Evolutionary conservation across 2,329 filamentous ascomycete species (phyloP), one percentile per base, ranked within the genome.

Genomic region (Penicillium palitans): DNA sequence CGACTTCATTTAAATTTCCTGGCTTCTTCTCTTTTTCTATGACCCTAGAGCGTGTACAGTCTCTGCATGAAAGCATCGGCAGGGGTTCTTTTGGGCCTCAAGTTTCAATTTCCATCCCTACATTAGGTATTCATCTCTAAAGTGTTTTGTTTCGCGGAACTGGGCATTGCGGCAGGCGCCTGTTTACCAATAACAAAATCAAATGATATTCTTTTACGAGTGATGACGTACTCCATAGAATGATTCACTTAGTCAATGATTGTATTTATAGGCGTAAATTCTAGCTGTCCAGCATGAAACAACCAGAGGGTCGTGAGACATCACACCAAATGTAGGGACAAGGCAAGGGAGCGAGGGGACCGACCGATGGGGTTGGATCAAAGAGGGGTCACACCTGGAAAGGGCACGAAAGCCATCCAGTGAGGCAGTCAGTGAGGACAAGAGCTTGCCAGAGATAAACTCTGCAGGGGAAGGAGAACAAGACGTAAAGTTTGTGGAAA

Each of bases 41-140:
- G 47, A 60, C 53, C 59, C 57, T 71, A 72, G 66, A 74, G 71
- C 72, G 66, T 73, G 67, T 75, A 72, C 64, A 73, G 71, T 72
- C 68, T 66, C 68, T 73, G 72, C 74, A 76, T 76, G 64, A 66
- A 63, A 65, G 69, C 66, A 71, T 74, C 61, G 65, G 69, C 70
- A 31, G 68, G 60, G 66, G 66, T 65, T 69, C 65, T 63, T 61
- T 66, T 61, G 57, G 55, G 65, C 67, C 56, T 55, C 61, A 63
- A 59, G 52, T 62, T 61, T 60, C 61, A 63, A 61, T 64, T 48
- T 44, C 31, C 42, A 52, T 54, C 60, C 55, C 27, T 35, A 50
- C 48, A 57, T 41, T 61, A 61, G 55, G 55, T 61, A 37, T 61
- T 33, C 31, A 59, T 53, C 29, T 52, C 33, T 56, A 40, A 17